These are phyloP conservation scores for Gymnopus androsaceus DNA, from an alignment of 1,284 basidiomycete genomes.

Conservation along the genomic window DNA sequence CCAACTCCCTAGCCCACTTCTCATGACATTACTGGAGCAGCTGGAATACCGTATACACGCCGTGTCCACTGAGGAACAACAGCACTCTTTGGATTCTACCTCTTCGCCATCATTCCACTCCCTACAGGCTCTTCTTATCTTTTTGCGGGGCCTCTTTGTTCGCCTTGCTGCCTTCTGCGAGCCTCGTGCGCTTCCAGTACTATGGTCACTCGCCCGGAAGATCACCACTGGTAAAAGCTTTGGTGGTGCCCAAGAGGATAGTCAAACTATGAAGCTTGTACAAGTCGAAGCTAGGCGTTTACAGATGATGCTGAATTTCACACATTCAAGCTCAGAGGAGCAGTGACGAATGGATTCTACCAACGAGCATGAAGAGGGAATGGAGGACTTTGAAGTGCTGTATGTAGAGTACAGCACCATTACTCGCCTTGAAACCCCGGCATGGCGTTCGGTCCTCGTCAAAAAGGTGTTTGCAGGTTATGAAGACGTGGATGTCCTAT, in stretches of 20 bases:
- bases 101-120: background rate
- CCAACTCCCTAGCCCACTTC: slow-evolving; percentile 63
- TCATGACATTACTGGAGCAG: slow-evolving; percentile 81
- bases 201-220: background rate
- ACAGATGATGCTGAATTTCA: background rate
- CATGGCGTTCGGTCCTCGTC: background rate
- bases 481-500: background rate
- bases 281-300: background rate
- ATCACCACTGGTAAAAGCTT: background rate
- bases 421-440: background rate
- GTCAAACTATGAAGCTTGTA: background rate
- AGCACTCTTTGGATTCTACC: background rate
- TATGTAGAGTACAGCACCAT: background rate
- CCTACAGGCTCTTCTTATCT: background rate
- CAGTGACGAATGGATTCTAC: background rate
- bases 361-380: too few species aligned
- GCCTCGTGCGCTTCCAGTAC: slow-evolving; percentile 3
- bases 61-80: background rate
- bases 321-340: background rate
- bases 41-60: slow-evolving; percentile 47
- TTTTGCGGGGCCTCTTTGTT: background rate
- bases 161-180: slow-evolving; percentile 3
- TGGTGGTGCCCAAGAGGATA: background rate
- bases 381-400: background rate
- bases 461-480: background rate